Conservation (phyloP, 164 flowering plant genomes). For the Taxillus chinensis region DNA sequence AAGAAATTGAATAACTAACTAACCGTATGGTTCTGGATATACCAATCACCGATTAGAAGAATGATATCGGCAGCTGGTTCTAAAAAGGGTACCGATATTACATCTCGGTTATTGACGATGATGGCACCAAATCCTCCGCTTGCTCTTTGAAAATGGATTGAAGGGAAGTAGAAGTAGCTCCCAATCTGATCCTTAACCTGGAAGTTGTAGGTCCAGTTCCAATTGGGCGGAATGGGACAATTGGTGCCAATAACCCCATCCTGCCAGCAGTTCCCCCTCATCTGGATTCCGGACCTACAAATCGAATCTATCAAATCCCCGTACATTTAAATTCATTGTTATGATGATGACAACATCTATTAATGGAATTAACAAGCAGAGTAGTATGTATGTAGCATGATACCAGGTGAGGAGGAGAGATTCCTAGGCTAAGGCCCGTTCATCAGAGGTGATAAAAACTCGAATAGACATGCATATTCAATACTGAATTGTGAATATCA, state of each 20-base stretch:
- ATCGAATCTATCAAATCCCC: not conserved
- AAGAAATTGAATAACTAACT: conserved; percentile 15
- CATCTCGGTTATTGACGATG: conserved; percentile 53
- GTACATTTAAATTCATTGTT: too few relatives aligned
- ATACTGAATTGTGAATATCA: too few relatives aligned
- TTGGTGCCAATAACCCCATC: conserved; percentile 93
- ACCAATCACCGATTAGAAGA: conserved; percentile 89
- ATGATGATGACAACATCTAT: too few relatives aligned
- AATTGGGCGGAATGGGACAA: conserved; percentile 85
- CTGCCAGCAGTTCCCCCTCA: conserved; percentile 83
- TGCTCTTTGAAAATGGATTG: conserved; percentile 78
- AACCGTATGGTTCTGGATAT: conserved; percentile 75
- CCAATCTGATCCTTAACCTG: conserved; percentile 99
- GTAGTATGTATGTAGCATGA: too few relatives aligned
- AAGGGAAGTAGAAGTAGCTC: conserved; percentile 94
- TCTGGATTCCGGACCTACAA: conserved; percentile 78
- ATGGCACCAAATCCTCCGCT: conserved; percentile 84
- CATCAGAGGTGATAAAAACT: too few relatives aligned
- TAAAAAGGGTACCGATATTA: conserved; percentile 72
- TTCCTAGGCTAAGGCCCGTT: too few relatives aligned
- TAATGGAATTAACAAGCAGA: too few relatives aligned
- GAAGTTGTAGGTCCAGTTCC: conserved; percentile 94
- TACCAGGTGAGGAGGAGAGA: too few relatives aligned
- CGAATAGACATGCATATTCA: too few relatives aligned
- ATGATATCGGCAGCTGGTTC: conserved; percentile 77